Base-by-base conservation (phyloP, 495 filamentous ascomycete species). In the Pseudevernia furfuracea region DNA sequence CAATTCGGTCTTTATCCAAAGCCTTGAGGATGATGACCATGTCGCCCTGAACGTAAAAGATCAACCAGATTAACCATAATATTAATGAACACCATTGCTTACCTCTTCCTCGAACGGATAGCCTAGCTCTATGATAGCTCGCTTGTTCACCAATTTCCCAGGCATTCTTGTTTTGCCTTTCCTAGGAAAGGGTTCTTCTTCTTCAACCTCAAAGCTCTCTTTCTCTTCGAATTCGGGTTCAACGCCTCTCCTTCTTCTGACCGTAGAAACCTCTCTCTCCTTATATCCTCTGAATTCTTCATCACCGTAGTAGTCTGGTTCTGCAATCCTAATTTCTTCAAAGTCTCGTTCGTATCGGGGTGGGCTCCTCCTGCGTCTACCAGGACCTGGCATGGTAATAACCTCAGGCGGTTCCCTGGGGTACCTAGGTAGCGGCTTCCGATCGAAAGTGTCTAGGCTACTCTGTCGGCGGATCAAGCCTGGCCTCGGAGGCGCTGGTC, bases 71-170 rank as follows among this genome's bases (percentile, higher is more conserved):
- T 21, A 14, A 30, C 25, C 19, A 17, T 30, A 8, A 48, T 23
- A 36, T 1, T 19, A 14, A 21, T 21, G 17, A 11, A 7, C n/a
- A 38, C 43, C 5, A 53, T 34, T 32, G 72, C 80, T 53, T 76
- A 93, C 90, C 78, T 96, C 91, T 79, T 94, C 89, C 57, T 89
- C 81, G 71, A 85, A 96, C 3, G 91, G 90, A 77, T 95, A 96
- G 14, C 90, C 89, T 32, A 92, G 77, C 56, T 94, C 89, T 65
- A 91, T 84, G 59, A 96, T 82, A 19, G 90, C 92, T 67, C 84
- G 78, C 72, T 87, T 84, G 70, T 87, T 86, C 46, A 92, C 87
- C 62, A 95, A 79, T 48, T 86, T 82, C 44, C 82, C 81, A 0
- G 92, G 92, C 74, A 96, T 89, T 60, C 87, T 81, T 15, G 92